A percentile compares a stretch with the other conserved stretches of the same genome.
phyloP scores from a whole-genome alignment of 2,329 filamentous ascomycete genomes.

The Diaporthe sp. region DNA sequence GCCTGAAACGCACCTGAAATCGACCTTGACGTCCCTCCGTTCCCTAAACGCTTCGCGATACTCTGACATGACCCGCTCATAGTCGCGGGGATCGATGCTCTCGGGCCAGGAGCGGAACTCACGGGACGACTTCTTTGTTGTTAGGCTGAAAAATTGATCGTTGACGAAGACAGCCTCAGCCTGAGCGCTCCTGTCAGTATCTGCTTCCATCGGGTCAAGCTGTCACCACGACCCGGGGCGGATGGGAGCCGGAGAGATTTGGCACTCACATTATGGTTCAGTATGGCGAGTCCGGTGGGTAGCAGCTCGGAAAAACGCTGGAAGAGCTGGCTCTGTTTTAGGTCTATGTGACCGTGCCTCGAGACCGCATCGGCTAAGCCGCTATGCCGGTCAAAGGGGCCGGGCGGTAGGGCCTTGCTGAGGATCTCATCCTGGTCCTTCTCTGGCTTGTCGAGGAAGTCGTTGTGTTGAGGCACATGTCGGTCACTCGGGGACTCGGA shows the following conservation, averaged over 20 bases:
- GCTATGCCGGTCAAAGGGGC: not conserved
- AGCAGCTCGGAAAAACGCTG: slow-evolving; percentile 30
- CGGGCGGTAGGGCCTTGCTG: not conserved
- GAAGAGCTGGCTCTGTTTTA: slow-evolving; percentile 30
- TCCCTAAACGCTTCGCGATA: slow-evolving; percentile 31
- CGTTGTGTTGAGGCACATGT: not conserved
- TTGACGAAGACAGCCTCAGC: slow-evolving; percentile 33
- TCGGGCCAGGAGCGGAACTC: slow-evolving; percentile 35
- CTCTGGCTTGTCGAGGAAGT: slow-evolving; percentile 24
- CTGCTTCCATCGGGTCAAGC: too few species aligned
- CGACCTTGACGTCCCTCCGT: slow-evolving; percentile 32
- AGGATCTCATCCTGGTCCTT: slow-evolving; percentile 28
- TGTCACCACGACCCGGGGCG: not conserved
- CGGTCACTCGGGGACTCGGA: too few species aligned
- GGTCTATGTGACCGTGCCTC: slow-evolving; percentile 12
- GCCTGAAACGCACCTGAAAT: slow-evolving; percentile 16
- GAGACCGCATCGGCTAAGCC: not conserved
- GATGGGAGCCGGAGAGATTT: too few species aligned
- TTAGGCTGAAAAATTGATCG: slow-evolving; percentile 29
- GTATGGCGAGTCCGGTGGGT: slow-evolving; percentile 17
- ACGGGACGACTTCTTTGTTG: slow-evolving; percentile 25
- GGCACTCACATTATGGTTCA: slow-evolving; percentile 7
- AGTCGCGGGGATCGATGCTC: slow-evolving; percentile 34
- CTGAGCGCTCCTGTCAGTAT: not conserved
- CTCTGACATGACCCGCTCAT: slow-evolving; percentile 30